Base-by-base conservation (phyloP, 1,139 yeast species). In the Debaryomyces sp. region DNA sequence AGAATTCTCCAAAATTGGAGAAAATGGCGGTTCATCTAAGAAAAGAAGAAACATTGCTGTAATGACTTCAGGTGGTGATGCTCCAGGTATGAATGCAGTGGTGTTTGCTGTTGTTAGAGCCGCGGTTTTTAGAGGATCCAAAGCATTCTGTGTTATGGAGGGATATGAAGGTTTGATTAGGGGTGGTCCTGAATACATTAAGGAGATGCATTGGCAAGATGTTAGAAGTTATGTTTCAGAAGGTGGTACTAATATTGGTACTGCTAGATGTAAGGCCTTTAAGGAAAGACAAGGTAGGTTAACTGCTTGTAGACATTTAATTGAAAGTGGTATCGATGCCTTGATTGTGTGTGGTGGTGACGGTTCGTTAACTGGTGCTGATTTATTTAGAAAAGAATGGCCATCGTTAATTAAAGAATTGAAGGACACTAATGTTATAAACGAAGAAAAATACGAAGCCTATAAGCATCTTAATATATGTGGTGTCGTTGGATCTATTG, bases 21-120 rank as follows among this genome's bases (percentile, higher is more conserved):
- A 49, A 32, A 53, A 27, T 21, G 55, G 7, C 3, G 22, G 27
- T 15, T 3, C 22, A n/a, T 41, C 41, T 22, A 41, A 50, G 30
- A 52, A 48, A 7, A 54, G 54, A 45, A 75, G 76, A 68, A 86
- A 85, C 63, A 85, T 87, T 50, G 95, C 89, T 1, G 89, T 87
- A 18, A 87, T 87, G 94, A 87, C 95, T 2, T 85, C 92, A 1
- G 95, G 95, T 54, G 95, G 95, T 61, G 95, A 87, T 64, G 87
- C 94, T 42, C 94, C 89, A 17, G 95, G 95, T 58, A 87, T 87
- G 95, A 85, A 85, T 62, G 89, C 94, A 6, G 86, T 84, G 24
- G 94, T 87, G 8, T 75, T 94, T 55, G 92, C 94, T 1, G 89
- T 87, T 46, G 87, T 87, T 7, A 73, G 95, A 57, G 82, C 92